Base-by-base conservation (phyloP, 2,329 filamentous ascomycete species). In the Apiospora koreana region DNA sequence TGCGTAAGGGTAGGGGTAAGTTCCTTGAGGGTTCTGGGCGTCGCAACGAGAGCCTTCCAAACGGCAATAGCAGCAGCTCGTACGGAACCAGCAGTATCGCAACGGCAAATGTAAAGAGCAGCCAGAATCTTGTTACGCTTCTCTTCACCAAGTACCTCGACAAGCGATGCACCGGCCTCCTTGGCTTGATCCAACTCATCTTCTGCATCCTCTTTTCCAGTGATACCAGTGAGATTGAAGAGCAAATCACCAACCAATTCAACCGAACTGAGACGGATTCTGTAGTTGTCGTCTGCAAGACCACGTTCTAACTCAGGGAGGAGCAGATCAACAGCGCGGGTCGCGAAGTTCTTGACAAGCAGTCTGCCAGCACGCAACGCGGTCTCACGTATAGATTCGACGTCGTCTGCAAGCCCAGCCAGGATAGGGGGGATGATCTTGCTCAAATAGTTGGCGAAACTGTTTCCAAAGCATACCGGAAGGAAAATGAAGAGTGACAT, bases 401-500 rank as follows among this genome's bases (percentile, higher is more conserved):
- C 86, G 77, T 99, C 96, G 80, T 99, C 96, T 43, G 96, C 97
- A 80, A 99, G 87, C 76, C 97, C 97, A 74, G 94, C 91, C 73
- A 99, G 87, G 77, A 99, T 98, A 25, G 96, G 93, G 23, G 96
- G 97, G 76, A 99, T 97, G 77, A 99, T 97, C 79, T 92, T 94
- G 82, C 92, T 94, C 72, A 99, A 91, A 79, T 99, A 99, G 79
- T 94, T 94, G 75, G 96, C 93, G 78, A 99, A 99, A 81, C 95
- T 97, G 87, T 99, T 99, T 77, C 96, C 96, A 77, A 99, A 99
- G 83, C 96, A 99, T 68, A 97, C 96, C 16, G 96, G 96, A 84
- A 99, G 90, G 88, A 98, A 99, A 75, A 99, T 98, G 83, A 99
- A 99, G 50, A 99, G 88, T 9, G 96, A 98, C 96, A 99, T 99